Conservation (phyloP, 1,139 yeast species). For the Geotrichum fermentans region DNA sequence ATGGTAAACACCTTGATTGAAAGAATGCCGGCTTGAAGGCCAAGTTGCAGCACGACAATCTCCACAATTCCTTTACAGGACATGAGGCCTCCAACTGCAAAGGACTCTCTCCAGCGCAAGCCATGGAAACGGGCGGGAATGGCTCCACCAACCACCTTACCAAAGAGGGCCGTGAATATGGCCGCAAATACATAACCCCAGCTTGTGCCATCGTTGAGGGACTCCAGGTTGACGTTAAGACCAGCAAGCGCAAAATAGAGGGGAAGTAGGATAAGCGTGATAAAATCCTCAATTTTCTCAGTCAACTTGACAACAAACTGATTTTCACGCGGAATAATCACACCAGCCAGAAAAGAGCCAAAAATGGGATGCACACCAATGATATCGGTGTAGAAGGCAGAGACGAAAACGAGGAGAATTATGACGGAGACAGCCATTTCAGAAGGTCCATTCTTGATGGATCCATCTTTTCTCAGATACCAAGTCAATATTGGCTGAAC, state of each 20-base stretch:
- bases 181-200: conserved; percentile 75
- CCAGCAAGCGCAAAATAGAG: conserved; percentile 78
- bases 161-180: conserved; percentile 58
- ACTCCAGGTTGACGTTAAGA: conserved; percentile 59
- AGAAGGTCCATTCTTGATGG: conserved; percentile 58
- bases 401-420: conserved; percentile 52
- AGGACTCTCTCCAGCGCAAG: conserved; percentile 63
- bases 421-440: conserved; percentile 57
- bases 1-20: conserved; percentile 62
- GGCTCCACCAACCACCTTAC: conserved; percentile 63
- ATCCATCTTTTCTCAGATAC: conserved; percentile 46
- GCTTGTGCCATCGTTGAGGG: conserved; percentile 57
- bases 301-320: conserved; percentile 65
- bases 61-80: conserved; percentile 78
- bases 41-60: conserved; percentile 67
- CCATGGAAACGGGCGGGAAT: conserved; percentile 59
- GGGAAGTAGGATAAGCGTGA: conserved; percentile 64
- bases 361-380: conserved; percentile 79
- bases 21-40: conserved; percentile 64
- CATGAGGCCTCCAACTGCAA: conserved; percentile 74
- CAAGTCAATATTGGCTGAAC: conserved; percentile 48
- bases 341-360: conserved; percentile 75
- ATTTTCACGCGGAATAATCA: conserved; percentile 72
- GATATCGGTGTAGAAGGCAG: conserved; percentile 73
- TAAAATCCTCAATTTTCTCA: conserved; percentile 71